A percentile compares a stretch with the other conserved stretches of the same genome.
phyloP scores from a whole-genome alignment of 2,329 filamentous ascomycete species.

The Samsoniella hepiali region DNA sequence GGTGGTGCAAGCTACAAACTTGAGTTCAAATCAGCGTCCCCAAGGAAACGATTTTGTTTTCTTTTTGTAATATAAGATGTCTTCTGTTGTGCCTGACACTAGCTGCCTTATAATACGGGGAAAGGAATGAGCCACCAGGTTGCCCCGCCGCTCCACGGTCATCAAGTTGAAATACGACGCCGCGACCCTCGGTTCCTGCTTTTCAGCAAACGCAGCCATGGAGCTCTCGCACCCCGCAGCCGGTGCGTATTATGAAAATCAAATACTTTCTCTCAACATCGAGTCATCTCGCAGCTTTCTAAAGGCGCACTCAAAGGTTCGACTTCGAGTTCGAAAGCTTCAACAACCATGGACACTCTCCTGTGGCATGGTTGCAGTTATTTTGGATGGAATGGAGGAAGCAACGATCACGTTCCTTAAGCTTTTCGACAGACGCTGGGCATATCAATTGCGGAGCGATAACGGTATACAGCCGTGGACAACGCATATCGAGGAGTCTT shows the following conservation, averaged over 20 bases:
- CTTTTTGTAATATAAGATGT: too few species aligned
- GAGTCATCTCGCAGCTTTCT: background rate
- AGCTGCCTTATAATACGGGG: too few species aligned
- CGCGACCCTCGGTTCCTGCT: background rate
- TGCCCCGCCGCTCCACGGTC: background rate
- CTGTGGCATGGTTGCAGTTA: conserved; percentile 1
- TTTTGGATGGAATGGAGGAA: background rate
- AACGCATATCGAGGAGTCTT: conserved; percentile 5
- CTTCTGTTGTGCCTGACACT: too few species aligned
- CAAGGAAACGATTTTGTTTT: too few species aligned
- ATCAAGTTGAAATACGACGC: background rate
- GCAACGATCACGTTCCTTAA: conserved; percentile 1
- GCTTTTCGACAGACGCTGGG: conserved; percentile 4
- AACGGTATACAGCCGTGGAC: background rate
- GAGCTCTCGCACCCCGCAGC: background rate
- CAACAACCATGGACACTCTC: conserved; percentile 11
- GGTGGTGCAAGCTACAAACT: background rate
- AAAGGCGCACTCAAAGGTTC: background rate
- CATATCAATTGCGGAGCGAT: background rate
- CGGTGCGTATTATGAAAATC: conserved; percentile 1
- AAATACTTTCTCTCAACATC: conserved; percentile 2
- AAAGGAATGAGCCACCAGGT: background rate
- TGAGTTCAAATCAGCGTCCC: background rate
- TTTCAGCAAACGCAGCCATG: background rate
- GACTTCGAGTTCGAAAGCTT: background rate